Evolutionary conservation across 1,284 basidiomycete genomes (phyloP), one percentile per base, ranked within the genome.

Genomic region (Moesziomyces antarcticus): DNA sequence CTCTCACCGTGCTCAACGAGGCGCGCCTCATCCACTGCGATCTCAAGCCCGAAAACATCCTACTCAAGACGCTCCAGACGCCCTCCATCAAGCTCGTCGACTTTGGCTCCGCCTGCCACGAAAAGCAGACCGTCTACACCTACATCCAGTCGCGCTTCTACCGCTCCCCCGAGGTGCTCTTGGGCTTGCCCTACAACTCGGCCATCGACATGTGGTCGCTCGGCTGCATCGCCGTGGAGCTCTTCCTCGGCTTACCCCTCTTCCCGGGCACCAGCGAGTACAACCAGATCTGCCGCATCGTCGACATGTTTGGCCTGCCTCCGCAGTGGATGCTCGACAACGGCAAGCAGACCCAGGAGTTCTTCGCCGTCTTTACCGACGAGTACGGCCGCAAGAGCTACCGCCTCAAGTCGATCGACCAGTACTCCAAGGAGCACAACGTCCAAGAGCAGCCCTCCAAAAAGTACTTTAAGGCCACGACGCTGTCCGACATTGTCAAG

Each of bases 121-220:
- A 98, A 85, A 91, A 93, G 79, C 94, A 98, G 85, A 99, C 96
- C 6, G 95, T 99, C 47, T 99, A 99, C 85, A 99, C 97, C 2
- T 99, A 99, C 86, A 99, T 99, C 84, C 96, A 99, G 84, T 97
- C 95, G 10, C 90, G 96, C 50, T 99, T 99, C 87, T 99, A 99
- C 84, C 92, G 97, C 43, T 97, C 93, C 5, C 97, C 96, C 5
- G 97, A 99, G 86, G 97, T 99, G 25, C 88, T 99, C 16, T 88
- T 99, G 22, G 95, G 95, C 22, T 89, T 98, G 82, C 91, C 95
- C 5, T 99, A 99, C 85, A 95, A 91, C 35, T 91, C 94, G 16
- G 88, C 93, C 21, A 96, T 96, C 84, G 94, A 96, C 84, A 94
- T 96, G 92, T 96, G 93, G 93, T 93, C 92, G 25, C 85, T 96